Evolutionary conservation across 345 rosid species (phyloP), one percentile per base, ranked within the genome.

Genomic region (Lepidium africanum): DNA sequence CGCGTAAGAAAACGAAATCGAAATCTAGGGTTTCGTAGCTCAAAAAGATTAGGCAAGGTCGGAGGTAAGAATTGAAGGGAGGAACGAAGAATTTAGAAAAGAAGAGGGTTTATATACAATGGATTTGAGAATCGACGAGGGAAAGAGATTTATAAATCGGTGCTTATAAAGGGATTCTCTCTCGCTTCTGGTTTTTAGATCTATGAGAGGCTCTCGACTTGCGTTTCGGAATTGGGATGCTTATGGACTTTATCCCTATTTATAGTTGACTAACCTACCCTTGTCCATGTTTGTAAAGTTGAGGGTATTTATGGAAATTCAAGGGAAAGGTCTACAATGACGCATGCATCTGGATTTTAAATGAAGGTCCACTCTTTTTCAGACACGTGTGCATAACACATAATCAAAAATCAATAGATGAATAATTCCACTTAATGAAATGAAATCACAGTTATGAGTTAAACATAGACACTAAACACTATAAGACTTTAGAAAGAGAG

Each of bases 171-270:
- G 15, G 47, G 25, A 30, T 30, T 30, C 33, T 30, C 32, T 59
- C 41, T 58, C 39, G 52, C 23, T 72, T 65, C 72, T 65, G 47
- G 14, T 30, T 62, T 70, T 73, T 58, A 74, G 78, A 68, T 74
- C 74, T 74, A 63, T 71, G 46, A 35, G 52, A 55, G 65, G 16
- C 32, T 13, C 15, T 17, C 51, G 60, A 32, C 42, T 62, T 47
- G 38, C 59, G 69, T 41, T 43, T 71, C 32, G 69, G 23, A 3
- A 5, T 59, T 54, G 40, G 13, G 1, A 6, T 16, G 3, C 76
- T 56, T 16, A 41, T 9, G 7, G 49, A 9, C 9, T 15, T 4
- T 59, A 14, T 65, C 15, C 3, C 13, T 41, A 46, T 47, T 17
- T 57, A 49, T 73, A 66, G 0, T 9, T 67, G 3, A 50, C 78